phyloP scores from a whole-genome alignment of 495 filamentous ascomycete species.

The Penicillium ochrochloron region DNA sequence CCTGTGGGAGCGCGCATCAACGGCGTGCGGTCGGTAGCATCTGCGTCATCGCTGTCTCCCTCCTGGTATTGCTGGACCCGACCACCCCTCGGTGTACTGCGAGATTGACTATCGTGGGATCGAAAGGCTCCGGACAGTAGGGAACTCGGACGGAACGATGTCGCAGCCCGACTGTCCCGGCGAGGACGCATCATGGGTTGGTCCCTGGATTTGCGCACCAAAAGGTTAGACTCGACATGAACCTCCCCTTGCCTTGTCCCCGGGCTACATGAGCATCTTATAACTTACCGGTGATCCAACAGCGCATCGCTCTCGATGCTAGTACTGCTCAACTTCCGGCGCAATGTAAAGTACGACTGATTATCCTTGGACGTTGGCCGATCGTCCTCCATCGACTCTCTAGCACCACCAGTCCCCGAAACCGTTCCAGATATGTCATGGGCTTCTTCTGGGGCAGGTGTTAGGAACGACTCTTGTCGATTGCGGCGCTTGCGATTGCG shows the following conservation, averaged over 20 bases:
- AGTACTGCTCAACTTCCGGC: conserved; percentile 69
- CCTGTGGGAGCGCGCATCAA: conserved; percentile 40
- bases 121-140: conserved; percentile 34
- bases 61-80: conserved; percentile 33
- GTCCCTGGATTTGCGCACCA: conserved; percentile 50
- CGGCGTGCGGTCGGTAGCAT: conserved; percentile 47
- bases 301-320: conserved; percentile 82
- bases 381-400: conserved; percentile 36
- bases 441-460: conserved; percentile 31
- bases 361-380: conserved; percentile 34
- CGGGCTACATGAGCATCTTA: not conserved
- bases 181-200: conserved; percentile 73
- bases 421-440: conserved; percentile 27
- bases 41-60: conserved; percentile 58
- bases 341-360: conserved; percentile 63
- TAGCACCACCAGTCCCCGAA: conserved; percentile 30
- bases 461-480: conserved; percentile 46
- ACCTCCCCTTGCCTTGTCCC: not conserved
- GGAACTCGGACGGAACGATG: conserved; percentile 52
- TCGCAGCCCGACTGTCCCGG: conserved; percentile 59
- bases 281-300: conserved; percentile 73
- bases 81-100: conserved; percentile 35
- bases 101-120: conserved; percentile 30
- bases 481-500: conserved; percentile 48
- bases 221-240: not conserved